These are phyloP conservation scores for Magnolia sinica DNA, from an alignment of 164 flowering plant species.

Conservation along the genomic window DNA sequence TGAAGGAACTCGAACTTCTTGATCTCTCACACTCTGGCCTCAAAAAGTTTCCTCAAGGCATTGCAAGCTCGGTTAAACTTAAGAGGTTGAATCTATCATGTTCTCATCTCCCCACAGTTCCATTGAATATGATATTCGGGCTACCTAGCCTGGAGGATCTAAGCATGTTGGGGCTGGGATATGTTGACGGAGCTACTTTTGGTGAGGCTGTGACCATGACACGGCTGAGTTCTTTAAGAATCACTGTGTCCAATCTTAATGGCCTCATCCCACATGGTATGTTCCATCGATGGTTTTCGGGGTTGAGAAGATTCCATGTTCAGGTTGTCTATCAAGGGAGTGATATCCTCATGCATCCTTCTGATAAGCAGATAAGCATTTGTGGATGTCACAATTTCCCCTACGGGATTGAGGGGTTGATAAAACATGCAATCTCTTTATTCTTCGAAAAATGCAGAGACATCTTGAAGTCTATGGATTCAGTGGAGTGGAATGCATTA, in stretches of 20 bases:
- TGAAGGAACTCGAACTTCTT: background rate
- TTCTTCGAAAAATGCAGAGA: background rate
- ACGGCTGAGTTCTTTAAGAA: background rate
- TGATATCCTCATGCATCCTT: background rate
- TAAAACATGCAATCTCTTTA: background rate
- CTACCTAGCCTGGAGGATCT: background rate
- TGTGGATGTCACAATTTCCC: background rate
- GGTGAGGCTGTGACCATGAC: background rate
- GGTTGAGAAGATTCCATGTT: background rate
- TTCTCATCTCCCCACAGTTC: background rate
- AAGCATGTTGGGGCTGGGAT: background rate
- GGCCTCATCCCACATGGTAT: background rate
- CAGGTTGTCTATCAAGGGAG: background rate
- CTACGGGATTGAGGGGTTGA: background rate
- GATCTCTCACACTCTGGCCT: background rate
- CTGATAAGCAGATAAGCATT: background rate
- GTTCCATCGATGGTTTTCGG: background rate
- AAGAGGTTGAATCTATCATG: background rate
- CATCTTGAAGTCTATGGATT: background rate
- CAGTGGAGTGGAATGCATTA: background rate
- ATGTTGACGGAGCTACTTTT: background rate
- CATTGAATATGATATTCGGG: background rate
- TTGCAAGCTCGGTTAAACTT: background rate
- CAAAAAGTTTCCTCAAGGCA: slow-evolving; percentile 1
- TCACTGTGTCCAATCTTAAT: background rate